Conservation (phyloP, 1,284 basidiomycete species). For the Sphaerobolus stellatus region DNA sequence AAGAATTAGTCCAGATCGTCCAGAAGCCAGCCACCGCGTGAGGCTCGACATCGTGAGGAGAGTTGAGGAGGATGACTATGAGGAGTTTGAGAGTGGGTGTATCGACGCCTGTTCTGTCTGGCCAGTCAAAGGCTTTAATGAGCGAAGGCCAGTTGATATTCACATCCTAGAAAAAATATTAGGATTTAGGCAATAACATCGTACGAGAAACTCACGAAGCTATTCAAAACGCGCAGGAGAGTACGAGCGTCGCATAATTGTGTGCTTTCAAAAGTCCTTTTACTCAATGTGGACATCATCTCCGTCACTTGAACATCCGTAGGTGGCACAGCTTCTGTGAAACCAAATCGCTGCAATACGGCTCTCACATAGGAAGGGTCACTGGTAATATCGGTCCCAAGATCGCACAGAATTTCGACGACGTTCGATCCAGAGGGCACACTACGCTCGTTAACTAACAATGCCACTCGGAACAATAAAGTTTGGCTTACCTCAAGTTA, state of each 20-base stretch:
- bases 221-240: slow-evolving; percentile 66
- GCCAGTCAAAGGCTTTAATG: slow-evolving; percentile 75
- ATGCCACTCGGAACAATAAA: slow-evolving; percentile 16
- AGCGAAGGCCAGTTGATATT: slow-evolving; percentile 77
- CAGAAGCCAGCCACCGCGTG: slow-evolving; percentile 82
- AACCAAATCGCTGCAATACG: slow-evolving; percentile 68
- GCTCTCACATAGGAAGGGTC: slow-evolving; percentile 69
- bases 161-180: slow-evolving; percentile 45
- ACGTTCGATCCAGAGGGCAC: slow-evolving; percentile 64
- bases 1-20: slow-evolving; percentile 80
- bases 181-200: slow-evolving; percentile 7
- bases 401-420: slow-evolving; percentile 68
- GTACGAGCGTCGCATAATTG: slow-evolving; percentile 74
- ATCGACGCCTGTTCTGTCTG: slow-evolving; percentile 76
- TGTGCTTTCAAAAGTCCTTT: slow-evolving; percentile 68
- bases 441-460: slow-evolving; percentile 37
- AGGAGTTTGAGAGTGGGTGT: slow-evolving; percentile 79
- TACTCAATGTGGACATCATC: slow-evolving; percentile 62
- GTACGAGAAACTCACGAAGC: slow-evolving; percentile 52
- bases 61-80: slow-evolving; percentile 75
- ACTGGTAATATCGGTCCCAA: slow-evolving; percentile 73
- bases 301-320: slow-evolving; percentile 68
- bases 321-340: slow-evolving; percentile 67
- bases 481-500: slow-evolving; percentile 46
- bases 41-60: slow-evolving; percentile 65